These are phyloP conservation scores for Sonneratia caseolaris DNA, from an alignment of 345 rosid species.

Conservation along the genomic window DNA sequence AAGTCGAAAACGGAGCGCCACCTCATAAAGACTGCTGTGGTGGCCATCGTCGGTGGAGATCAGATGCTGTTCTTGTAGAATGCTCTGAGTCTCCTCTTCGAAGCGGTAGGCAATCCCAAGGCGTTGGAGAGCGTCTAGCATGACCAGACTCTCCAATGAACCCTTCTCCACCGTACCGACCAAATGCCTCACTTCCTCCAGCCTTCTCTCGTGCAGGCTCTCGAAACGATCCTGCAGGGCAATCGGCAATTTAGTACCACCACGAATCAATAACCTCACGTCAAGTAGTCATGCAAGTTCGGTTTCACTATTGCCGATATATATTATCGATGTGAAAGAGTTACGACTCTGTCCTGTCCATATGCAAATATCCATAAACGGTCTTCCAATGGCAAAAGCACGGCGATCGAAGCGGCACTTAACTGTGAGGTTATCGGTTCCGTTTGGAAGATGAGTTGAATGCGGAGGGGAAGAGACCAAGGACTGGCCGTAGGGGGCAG, in stretches of 20 bases:
- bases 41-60: neutral
- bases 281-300: too few relatives aligned
- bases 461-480: neutral
- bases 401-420: neutral
- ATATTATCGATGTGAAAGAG: too few relatives aligned
- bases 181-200: conserved; percentile 1
- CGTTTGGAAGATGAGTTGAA: neutral
- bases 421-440: neutral
- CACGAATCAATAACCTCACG: too few relatives aligned
- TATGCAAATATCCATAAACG: too few relatives aligned
- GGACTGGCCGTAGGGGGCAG: neutral
- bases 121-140: conserved; percentile 13
- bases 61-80: neutral
- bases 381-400: too few relatives aligned
- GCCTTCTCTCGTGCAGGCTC: neutral
- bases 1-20: conserved; percentile 29
- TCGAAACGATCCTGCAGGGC: neutral
- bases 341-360: too few relatives aligned
- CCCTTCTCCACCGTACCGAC: neutral
- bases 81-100: conserved; percentile 2
- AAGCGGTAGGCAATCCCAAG: conserved; percentile 8
- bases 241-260: too few relatives aligned
- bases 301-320: too few relatives aligned
- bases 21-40: conserved; percentile 15
- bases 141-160: conserved; percentile 6